Base-by-base conservation (phyloP, 805 yeast species). In the Nematodospora valgi region DNA sequence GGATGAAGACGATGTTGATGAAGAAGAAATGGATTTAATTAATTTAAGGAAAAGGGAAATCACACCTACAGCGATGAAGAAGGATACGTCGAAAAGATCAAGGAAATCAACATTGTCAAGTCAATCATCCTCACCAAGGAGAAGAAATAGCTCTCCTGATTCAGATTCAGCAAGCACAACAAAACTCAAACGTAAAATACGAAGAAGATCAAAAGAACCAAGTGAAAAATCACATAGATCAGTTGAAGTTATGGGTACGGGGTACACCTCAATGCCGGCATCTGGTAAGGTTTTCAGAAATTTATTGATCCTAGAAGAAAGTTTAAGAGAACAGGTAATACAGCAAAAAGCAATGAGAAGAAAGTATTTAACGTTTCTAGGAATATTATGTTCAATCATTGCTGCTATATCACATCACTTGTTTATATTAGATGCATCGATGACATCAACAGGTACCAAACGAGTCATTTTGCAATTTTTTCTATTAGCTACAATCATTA, bases 261-360 rank as follows among this genome's bases (percentile, higher is more conserved):
- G 63, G 7, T 58, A 58, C 34, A 52, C 59, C 4, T 53, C 51
- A 43, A 49, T 56, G 17, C 72, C 71, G 2, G 75, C 79, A 6
- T 72, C 84, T 0, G 84, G 88, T 2, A 81, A 82, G 64, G 79
- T 87, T 11, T 86, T 82, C 56, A 73, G 94, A 30, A 88, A 91
- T 54, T 59, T 93, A 46, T 64, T 91, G 31, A 82, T 91, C 11
- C 58, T 89, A 35, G 98, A 91, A 57, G 95, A 89, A 52, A 80
- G 86, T 36, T 65, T 93, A 33, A 71, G 97, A 25, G 80, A 75
- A 41, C 98, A 91, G 60, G 84, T 82, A 31, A 64, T 71, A n/a
- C 81, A 78, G 35, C 89, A 87, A 53, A 74, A 78, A 35, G 63
- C 73, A 6, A 62, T 87, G 39, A 69, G 94, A 44, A 60, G 79